Evolutionary conservation across 2,329 filamentous ascomycete species (phyloP), one percentile per base, ranked within the genome.

Genomic region (Fusarium sp.): DNA sequence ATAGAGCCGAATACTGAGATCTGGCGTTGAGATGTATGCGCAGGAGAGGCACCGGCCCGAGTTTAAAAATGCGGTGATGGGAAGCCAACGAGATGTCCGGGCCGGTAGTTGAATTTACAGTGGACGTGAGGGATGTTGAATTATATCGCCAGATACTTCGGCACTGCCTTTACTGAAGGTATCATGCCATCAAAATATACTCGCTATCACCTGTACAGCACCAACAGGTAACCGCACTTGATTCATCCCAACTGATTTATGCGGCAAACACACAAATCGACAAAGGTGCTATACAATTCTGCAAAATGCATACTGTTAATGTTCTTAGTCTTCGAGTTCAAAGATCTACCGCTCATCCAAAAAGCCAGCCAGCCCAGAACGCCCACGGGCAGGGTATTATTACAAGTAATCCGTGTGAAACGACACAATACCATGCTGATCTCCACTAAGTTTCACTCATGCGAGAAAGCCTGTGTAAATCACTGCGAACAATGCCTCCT

Each of bases 321-420:
- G 14, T 52, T 22, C 36, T 25, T 41, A 25, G 59, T 55, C 22
- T 42, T 73, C 49, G 29, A 53, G 41, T 47, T n/a, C 49, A 65
- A 44, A 47, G 44, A 53, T 50, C 65, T 68, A 42, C 33, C 57
- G 44, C 55, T 56, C 70, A 59, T 54, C 61, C 62, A 70, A 73
- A 64, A 69, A 27, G 27, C 65, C 63, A 65, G 53, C 52, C 65
- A 71, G 61, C 63, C 68, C 60, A 74, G 27, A 71, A 70, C 67
- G 69, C 71, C 68, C 59, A 68, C 68, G 46, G 69, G 72, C 62
- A 74, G 68, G 75, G 75, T 76, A 77, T 77, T 77, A 72, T 70
- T 74, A 77, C 71, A 70, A 52, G 65, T 62, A 71, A 72, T 62
- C 63, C 62, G 69, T 56, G 52, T 57, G 62, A 65, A 70, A 62